phyloP scores from a whole-genome alignment of 352 stramenopile species.

The Lagenidium giganteum region DNA sequence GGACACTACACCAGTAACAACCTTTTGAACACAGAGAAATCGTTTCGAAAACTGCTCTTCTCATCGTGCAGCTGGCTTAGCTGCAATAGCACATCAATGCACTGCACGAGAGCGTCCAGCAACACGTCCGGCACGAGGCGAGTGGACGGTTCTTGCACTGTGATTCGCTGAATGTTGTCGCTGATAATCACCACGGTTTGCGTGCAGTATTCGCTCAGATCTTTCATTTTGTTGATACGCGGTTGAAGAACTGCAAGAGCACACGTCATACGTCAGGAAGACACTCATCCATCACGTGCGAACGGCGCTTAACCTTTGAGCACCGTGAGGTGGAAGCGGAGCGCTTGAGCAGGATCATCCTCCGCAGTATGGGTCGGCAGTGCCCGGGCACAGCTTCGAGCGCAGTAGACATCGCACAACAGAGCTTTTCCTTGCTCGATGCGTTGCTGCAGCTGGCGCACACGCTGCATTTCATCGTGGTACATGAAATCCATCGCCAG shows the following conservation, averaged over 20 bases:
- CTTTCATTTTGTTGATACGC: conserved; percentile 50
- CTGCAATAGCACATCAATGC: conserved; percentile 59
- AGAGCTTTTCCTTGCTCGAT: conserved; percentile 25
- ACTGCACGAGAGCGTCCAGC: conserved; percentile 46
- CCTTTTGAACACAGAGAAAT: conserved; percentile 75
- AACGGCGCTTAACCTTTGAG: conserved; percentile 28
- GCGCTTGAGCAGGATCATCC: conserved; percentile 14
- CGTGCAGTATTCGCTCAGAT: conserved; percentile 46
- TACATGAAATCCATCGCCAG: conserved; percentile 37
- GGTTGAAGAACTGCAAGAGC: conserved; percentile 41
- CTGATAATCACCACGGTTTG: conserved; percentile 57
- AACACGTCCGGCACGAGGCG: conserved; percentile 56
- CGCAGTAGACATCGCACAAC: conserved; percentile 49
- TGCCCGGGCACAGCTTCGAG: conserved; percentile 44
- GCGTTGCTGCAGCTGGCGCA: conserved; percentile 40
- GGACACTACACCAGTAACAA: too few relatives aligned
- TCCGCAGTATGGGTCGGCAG: conserved; percentile 29
- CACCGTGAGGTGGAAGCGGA: conserved; percentile 39
- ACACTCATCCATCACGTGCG: not conserved
- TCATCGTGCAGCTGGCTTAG: conserved; percentile 63
- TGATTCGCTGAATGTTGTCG: conserved; percentile 67
- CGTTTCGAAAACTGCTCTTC: conserved; percentile 65
- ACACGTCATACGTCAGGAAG: not conserved
- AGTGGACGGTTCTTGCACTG: conserved; percentile 58
- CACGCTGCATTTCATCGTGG: conserved; percentile 58